Base-by-base conservation (phyloP, 202 grass and related monocot species). In the Schoenoplectus triqueter region DNA sequence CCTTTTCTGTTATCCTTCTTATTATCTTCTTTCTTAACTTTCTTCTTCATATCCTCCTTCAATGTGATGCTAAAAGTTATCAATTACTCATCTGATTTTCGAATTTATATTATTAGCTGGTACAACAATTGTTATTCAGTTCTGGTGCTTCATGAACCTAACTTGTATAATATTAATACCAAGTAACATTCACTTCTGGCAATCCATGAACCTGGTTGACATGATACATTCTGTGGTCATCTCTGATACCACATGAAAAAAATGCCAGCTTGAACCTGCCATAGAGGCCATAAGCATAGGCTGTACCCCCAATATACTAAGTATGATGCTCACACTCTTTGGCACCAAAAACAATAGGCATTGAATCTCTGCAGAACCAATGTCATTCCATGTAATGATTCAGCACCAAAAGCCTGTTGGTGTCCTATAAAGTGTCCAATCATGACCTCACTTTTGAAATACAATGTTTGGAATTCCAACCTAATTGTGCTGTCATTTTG, bases 31-130 rank as follows among this genome's bases (percentile, higher is more conserved):
- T 64, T 73, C 75, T 88, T 91, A 11, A 52, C 73, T 8, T 61
- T 66, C 87, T 87, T 83, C 49, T 80, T 83, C 72, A 19, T 31
- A 82, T 40, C 66, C 81, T 84, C 59, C 74, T 84, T 86, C 18
- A 22, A 72, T 84, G n/a, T 59, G 18, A 3, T 49, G 81, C 59
- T 6, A 59, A 42, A 78, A 78, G 6, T n/a, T 41, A 42, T 42
- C 10, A 4, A 14, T 57, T 4, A 77, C 31, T 59, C 10, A 60
- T 59, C 6, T 20, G 14, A 78, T 61, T 44, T n/a, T 78, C 6
- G 1, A 78, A 11, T 61, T 61, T 2, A 60, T 10, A 78, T 17
- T 60, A 78, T 15, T 61, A 61, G 8, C 54, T 60, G 11, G 52
- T 18, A 61, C 11, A 52, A 54, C 31, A 69, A 14, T 10, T 69